A percentile compares a stretch with the other conserved stretches of the same genome.
phyloP scores from a whole-genome alignment of 129 eudicot species.

The Flaveria linearis region DNA sequence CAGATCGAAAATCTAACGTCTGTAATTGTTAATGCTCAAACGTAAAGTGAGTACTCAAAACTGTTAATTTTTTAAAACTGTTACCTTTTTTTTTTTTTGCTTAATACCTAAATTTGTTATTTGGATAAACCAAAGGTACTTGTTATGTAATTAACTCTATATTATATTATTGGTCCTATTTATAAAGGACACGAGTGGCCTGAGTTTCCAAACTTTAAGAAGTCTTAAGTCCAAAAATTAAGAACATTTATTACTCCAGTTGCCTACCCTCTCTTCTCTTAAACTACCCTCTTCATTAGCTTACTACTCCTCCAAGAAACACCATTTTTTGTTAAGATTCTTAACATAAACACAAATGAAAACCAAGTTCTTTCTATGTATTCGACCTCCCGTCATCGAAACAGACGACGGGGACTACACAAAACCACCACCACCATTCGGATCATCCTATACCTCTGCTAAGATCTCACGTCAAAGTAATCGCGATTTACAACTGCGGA shows the following conservation, averaged over 20 bases:
- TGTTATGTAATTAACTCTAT: too few relatives aligned
- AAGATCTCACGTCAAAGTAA: constrained; percentile 17
- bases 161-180: too few relatives aligned
- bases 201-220: constrained; percentile 30
- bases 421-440: constrained; percentile 20
- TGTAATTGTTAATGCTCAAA: too few relatives aligned
- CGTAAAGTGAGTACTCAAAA: too few relatives aligned
- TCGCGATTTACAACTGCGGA: neutral
- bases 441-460: constrained; percentile 9
- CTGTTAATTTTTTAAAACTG: too few relatives aligned
- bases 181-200: constrained; percentile 22
- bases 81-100: too few relatives aligned
- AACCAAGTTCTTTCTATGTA: constrained; percentile 43
- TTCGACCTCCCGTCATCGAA: constrained; percentile 38
- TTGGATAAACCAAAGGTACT: too few relatives aligned
- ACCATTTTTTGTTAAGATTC: neutral
- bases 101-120: too few relatives aligned
- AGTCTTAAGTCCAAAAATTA: constrained; percentile 25
- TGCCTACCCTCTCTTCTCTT: neutral
- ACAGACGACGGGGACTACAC: constrained; percentile 20
- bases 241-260: constrained; percentile 31
- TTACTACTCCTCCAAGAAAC: neutral
- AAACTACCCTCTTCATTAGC: neutral
- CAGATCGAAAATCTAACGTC: too few relatives aligned
- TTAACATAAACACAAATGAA: constrained; percentile 26